These are phyloP conservation scores for Tetrastigma voinierianum DNA, from an alignment of 164 flowering plant species.

Conservation along the genomic window DNA sequence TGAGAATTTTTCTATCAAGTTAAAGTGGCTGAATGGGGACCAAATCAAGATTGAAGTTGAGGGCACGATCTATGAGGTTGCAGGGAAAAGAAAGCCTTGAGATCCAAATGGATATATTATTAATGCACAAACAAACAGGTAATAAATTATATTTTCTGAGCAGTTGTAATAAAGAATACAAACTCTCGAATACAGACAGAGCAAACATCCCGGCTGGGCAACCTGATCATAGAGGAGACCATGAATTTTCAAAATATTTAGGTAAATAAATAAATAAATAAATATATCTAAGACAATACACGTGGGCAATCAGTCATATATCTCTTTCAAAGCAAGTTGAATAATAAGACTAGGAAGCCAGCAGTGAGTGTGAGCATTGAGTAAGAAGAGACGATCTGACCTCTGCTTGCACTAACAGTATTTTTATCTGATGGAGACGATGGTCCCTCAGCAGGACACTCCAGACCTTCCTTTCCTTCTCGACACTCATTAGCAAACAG, in stretches of 20 bases:
- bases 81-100: too few species aligned
- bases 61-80: too few species aligned
- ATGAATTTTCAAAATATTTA: background rate
- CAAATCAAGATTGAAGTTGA: too few species aligned
- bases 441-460: conserved; percentile 26
- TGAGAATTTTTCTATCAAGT: too few species aligned
- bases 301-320: background rate
- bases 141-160: background rate
- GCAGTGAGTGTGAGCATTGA: conserved; percentile 8
- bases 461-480: conserved; percentile 39
- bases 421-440: background rate
- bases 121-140: too few species aligned
- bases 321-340: conserved; percentile 13
- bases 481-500: conserved; percentile 45
- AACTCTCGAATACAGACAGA: background rate
- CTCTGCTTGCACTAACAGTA: background rate
- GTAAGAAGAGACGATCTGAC: background rate
- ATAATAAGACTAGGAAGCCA: conserved; percentile 4
- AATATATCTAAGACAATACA: conserved; percentile 2
- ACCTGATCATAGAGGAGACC: background rate
- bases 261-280: background rate
- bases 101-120: too few species aligned
- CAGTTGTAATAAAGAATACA: conserved; percentile 1
- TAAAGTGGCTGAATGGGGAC: too few species aligned
- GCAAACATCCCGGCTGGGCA: background rate